phyloP scores from a whole-genome alignment of 225 moss, liverwort and hornwort species.

The Physcomitrellopsis africana region DNA sequence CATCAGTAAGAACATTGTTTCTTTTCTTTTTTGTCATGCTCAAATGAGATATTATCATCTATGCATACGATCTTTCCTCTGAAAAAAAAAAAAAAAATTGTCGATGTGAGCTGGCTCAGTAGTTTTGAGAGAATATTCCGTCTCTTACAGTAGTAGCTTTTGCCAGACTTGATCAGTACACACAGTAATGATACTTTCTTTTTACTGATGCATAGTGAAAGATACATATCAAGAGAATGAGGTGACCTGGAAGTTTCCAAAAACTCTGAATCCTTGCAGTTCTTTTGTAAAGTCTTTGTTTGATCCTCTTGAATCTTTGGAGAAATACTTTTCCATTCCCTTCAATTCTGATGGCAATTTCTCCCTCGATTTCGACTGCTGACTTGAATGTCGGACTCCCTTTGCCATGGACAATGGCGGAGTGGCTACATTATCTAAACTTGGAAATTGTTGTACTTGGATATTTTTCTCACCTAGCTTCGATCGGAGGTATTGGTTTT shows the following conservation, averaged over 20 bases:
- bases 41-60: constrained; percentile 44
- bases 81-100: constrained; percentile 27
- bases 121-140: constrained; percentile 31
- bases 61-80: constrained; percentile 39
- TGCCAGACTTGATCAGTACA: not conserved
- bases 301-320: constrained; percentile 58
- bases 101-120: constrained; percentile 34
- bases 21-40: constrained; percentile 34
- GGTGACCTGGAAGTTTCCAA: constrained; percentile 78
- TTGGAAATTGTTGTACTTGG: constrained; percentile 41
- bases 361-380: constrained; percentile 51
- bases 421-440: constrained; percentile 37
- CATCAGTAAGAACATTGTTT: constrained; percentile 42
- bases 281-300: constrained; percentile 72
- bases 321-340: constrained; percentile 77
- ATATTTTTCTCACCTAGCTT: constrained; percentile 57
- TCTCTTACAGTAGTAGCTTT: constrained; percentile 13
- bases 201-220: constrained; percentile 5
- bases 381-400: constrained; percentile 46
- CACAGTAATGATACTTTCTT: constrained; percentile 11
- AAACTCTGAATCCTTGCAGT: constrained; percentile 46
- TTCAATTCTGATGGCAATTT: constrained; percentile 63
- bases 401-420: constrained; percentile 43
- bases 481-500: constrained; percentile 69
- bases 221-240: constrained; percentile 37